Conservation (phyloP, 208 protist genomes). For the Trypanosoma theileri region DNA sequence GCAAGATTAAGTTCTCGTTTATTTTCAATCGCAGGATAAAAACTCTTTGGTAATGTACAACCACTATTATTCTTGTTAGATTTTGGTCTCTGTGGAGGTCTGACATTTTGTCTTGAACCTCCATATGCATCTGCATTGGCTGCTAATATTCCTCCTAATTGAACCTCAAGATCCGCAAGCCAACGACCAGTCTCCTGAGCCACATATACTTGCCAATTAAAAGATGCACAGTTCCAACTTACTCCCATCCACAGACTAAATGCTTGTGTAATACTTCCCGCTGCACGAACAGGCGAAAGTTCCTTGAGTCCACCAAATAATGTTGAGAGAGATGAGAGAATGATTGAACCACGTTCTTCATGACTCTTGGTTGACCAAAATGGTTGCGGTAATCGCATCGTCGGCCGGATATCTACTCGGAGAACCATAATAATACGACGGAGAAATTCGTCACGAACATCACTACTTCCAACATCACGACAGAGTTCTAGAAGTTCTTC, state of each 20-base stretch:
- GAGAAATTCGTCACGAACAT: constrained; percentile 12
- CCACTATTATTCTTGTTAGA: background rate
- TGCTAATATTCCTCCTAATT: background rate
- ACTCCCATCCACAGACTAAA: constrained; percentile 64
- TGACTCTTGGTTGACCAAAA: background rate
- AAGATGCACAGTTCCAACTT: constrained; percentile 67
- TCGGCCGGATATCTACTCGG: background rate
- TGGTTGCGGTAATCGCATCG: background rate
- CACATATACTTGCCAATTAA: constrained; percentile 48
- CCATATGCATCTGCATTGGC: background rate
- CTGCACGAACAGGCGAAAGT: constrained; percentile 22
- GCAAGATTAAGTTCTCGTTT: constrained; percentile 20
- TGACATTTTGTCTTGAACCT: background rate
- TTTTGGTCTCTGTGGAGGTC: background rate
- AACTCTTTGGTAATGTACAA: background rate
- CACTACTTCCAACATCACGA: background rate
- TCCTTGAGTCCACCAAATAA: constrained; percentile 24
- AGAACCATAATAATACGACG: constrained; percentile 6
- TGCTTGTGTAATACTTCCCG: constrained; percentile 58
- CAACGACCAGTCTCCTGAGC: constrained; percentile 18
- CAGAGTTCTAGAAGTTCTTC: constrained; percentile 28
- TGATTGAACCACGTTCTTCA: constrained; percentile 8
- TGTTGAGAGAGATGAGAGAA: constrained; percentile 22
- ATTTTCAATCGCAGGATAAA: constrained; percentile 3
- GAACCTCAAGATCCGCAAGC: constrained; percentile 16